Evolutionary conservation across 129 eudicot species (phyloP).

Genomic region (Artemisia tridentata): DNA sequence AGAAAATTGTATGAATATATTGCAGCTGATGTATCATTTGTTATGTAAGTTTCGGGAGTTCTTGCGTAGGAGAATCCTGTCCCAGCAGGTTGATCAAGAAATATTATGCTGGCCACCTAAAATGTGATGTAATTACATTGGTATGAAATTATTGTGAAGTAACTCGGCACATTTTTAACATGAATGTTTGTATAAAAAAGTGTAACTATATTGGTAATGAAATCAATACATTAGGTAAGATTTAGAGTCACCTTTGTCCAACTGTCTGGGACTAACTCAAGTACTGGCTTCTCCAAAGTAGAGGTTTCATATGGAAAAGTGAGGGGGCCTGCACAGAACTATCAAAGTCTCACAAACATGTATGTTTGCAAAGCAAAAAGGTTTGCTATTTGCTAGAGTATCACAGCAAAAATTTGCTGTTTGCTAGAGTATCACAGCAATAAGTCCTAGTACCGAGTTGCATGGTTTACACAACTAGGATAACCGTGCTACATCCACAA

Average conservation of each 20-base stretch:
- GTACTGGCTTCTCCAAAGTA: conserved; percentile 17
- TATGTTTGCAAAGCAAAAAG: neutral
- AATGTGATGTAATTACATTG: neutral
- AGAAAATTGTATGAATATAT: conserved; percentile 18
- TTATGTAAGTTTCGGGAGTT: conserved; percentile 14
- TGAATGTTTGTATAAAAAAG: no score
- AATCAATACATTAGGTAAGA: neutral
- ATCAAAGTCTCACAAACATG: neutral
- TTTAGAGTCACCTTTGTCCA: conserved; percentile 21
- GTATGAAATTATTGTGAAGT: no score
- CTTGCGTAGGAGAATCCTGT: conserved; percentile 36
- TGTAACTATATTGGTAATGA: no score
- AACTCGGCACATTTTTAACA: no score
- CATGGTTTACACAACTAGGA: no score
- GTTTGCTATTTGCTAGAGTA: no score
- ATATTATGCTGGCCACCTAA: conserved; percentile 33
- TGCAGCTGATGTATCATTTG: conserved; percentile 26
- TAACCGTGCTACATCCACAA: no score
- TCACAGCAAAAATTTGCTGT: no score
- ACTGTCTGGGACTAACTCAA: conserved; percentile 14
- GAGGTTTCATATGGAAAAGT: conserved; percentile 3
- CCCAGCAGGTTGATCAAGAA: conserved; percentile 35
- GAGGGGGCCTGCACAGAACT: conserved; percentile 17
- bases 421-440: no score
- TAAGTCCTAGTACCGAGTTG: no score